These are phyloP conservation scores for Alisma plantagoaquatica DNA, from an alignment of 106 monocot genomes.

Conservation along the genomic window DNA sequence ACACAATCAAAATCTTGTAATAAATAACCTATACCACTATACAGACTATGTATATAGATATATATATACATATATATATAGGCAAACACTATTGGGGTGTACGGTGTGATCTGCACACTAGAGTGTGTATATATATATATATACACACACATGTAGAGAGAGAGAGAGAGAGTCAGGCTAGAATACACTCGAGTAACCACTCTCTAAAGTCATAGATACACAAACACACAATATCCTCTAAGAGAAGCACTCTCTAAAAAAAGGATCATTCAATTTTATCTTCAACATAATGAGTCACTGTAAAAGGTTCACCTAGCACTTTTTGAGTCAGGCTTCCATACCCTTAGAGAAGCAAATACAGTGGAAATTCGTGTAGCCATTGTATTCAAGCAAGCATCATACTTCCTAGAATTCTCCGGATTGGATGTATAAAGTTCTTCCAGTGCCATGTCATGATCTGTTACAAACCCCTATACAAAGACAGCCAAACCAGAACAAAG, in stretches of 20 bases:
- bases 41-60: too few relatives aligned
- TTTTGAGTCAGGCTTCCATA: slow-evolving; percentile 9
- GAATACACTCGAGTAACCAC: background rate
- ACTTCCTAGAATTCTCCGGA: slow-evolving; percentile 71
- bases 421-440: slow-evolving; percentile 90
- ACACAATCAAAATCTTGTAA: too few relatives aligned
- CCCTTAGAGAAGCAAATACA: slow-evolving; percentile 87
- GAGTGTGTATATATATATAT: too few relatives aligned
- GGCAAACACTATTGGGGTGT: too few relatives aligned
- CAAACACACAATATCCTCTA: too few relatives aligned
- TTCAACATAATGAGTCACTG: background rate
- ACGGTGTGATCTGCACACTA: too few relatives aligned
- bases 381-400: slow-evolving; percentile 65
- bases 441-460: slow-evolving; percentile 90
- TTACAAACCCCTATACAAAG: slow-evolving; percentile 62
- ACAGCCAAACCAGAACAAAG: too few relatives aligned
- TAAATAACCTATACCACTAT: too few relatives aligned
- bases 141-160: background rate
- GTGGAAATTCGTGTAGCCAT: slow-evolving; percentile 92
- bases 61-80: too few relatives aligned
- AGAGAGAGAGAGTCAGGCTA: background rate
- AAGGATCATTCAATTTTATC: background rate
- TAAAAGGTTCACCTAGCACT: background rate
- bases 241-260: background rate
- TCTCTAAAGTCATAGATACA: too few relatives aligned